Base-by-base conservation (phyloP, 345 rosid genomes). In the Raphanus sativus region DNA sequence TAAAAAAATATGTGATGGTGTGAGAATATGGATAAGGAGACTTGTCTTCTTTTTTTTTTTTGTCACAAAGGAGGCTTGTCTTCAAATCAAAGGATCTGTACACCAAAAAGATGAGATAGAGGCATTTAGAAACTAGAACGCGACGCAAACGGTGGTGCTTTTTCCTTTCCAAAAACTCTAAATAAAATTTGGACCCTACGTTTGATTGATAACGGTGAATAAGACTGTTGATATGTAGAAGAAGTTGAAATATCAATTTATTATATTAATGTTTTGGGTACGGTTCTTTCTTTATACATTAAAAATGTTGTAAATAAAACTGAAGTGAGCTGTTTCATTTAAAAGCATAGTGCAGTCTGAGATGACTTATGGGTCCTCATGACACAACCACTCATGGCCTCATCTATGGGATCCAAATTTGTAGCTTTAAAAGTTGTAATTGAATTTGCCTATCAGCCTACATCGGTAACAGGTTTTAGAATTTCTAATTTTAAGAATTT, bases 51-150 rank as follows among this genome's bases (percentile, higher is more conserved):
- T n/a, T n/a, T n/a, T n/a, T n/a, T n/a, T n/a, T n/a, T n/a, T n/a
- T n/a, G n/a, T n/a, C n/a, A n/a, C n/a, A n/a, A n/a, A n/a, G n/a
- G 21, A 21, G 50, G 34, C 74, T 78, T 73, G 67, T 73, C 81
- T 73, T 67, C 60, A 72, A 77, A 56, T 59, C 73, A 28, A 48
- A 8, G 15, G 11, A 7, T 60, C 11, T 64, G 52, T 42, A 38
- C 38, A 30, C 81, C 76, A 11, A 21, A 30, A 38, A 10, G 67
- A 21, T 60, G 66, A 65, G 56, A 60, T 59, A 72, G 72, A 21
- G 21, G 21, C 21, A 21, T 21, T 21, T 21, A 21, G 21, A 21
- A 60, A 38, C 1, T 56, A 6, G 76, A 71, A 77, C 13, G 29
- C 29, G 76, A 71, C 72, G 10, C 63, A 71, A 40, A 58, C 36